Conservation (phyloP, 257 asterid genomes). For the Ophiorrhiza pumila region DNA sequence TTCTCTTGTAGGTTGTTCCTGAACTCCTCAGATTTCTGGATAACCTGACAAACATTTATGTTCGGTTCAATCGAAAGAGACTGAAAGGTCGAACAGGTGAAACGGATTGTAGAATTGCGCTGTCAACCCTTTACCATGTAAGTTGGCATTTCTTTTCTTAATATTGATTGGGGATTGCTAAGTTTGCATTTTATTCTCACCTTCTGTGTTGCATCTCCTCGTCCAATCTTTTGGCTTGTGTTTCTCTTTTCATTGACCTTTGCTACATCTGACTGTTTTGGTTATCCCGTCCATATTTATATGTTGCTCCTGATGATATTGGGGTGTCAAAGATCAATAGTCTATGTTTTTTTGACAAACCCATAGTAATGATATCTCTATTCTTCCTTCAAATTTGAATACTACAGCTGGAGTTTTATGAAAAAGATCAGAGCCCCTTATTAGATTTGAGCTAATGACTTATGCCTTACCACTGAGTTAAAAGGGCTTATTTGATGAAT, state of each 20-base stretch:
- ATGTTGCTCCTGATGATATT: neutral
- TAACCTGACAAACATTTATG: slow-evolving; percentile 86
- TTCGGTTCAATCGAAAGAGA: slow-evolving; percentile 91
- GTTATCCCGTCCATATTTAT: neutral
- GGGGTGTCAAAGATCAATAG: neutral
- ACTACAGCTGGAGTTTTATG: too few relatives aligned
- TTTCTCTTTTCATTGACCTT: neutral
- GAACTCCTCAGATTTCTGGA: slow-evolving; percentile 83
- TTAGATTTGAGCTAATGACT: too few relatives aligned
- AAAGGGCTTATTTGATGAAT: too few relatives aligned
- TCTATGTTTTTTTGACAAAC: too few relatives aligned
- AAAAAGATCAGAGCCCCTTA: too few relatives aligned
- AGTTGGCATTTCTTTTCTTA: slow-evolving; percentile 13
- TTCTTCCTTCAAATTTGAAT: too few relatives aligned
- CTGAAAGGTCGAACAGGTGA: slow-evolving; percentile 94
- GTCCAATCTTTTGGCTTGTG: neutral
- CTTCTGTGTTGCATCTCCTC: neutral
- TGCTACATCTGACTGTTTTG: neutral
- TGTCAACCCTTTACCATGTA: slow-evolving; percentile 84
- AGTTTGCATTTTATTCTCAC: neutral
- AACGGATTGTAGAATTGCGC: slow-evolving; percentile 86
- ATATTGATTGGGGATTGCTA: neutral
- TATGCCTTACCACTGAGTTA: too few relatives aligned
- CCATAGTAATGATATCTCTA: too few relatives aligned
- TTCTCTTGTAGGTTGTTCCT: slow-evolving; percentile 58